These are phyloP conservation scores for Basipetospora chlamydospora DNA, from an alignment of 2,329 filamentous ascomycete genomes.

Conservation along the genomic window DNA sequence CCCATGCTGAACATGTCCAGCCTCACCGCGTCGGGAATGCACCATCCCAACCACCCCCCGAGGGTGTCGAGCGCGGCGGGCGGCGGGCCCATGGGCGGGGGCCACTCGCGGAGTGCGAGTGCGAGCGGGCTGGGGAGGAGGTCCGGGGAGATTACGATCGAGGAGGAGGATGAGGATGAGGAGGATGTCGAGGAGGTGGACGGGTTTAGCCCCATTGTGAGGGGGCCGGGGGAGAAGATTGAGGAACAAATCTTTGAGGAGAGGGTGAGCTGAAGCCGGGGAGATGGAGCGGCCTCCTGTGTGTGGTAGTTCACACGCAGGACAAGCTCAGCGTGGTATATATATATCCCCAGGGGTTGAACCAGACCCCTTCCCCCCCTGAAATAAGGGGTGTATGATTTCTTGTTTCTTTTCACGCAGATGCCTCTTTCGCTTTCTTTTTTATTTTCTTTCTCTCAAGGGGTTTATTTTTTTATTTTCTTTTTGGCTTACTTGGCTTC, in stretches of 20 bases:
- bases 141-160: constrained; percentile 62
- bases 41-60: too few relatives aligned
- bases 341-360: too few relatives aligned
- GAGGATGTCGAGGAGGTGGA: constrained; percentile 16
- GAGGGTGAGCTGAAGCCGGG: too few relatives aligned
- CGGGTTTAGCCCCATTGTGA: constrained; percentile 35
- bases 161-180: constrained; percentile 46
- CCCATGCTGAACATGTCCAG: constrained; percentile 45
- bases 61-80: too few relatives aligned
- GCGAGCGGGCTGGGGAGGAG: constrained; percentile 47
- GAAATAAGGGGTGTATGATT: too few relatives aligned
- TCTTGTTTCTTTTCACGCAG: too few relatives aligned
- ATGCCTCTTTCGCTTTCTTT: background rate
- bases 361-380: too few relatives aligned
- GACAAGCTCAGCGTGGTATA: too few relatives aligned
- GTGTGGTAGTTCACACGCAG: too few relatives aligned
- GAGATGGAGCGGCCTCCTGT: too few relatives aligned
- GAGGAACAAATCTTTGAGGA: constrained; percentile 10
- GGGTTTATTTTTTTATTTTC: constrained; percentile 2
- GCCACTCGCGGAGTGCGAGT: constrained; percentile 45
- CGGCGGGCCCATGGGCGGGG: constrained; percentile 12
- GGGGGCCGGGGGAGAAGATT: constrained; percentile 24
- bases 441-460: constrained; percentile 2
- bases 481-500: background rate
- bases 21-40: too few relatives aligned